Base-by-base conservation (phyloP, 140 eudicot species). In the Erigeron philadelphicus region DNA sequence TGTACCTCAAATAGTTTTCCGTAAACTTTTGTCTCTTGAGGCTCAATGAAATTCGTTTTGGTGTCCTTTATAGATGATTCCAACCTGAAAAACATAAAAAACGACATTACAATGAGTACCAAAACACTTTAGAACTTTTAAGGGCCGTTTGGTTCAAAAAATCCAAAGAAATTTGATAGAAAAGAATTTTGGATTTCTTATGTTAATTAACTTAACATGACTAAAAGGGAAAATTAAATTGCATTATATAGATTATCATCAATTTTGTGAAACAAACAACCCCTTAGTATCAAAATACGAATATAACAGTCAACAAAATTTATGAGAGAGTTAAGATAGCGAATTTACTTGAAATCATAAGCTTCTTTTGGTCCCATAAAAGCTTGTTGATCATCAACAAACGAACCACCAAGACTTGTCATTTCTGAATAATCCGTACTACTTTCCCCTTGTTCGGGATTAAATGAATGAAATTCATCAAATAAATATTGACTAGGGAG, bases 321-420 rank as follows among this genome's bases (percentile, higher is more conserved):
- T 23, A 21, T 35, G 1, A 25, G 43, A 42, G 42, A 13, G 64
- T 25, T 23, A 6, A 49, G 38, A 6, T 49, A 5, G 8, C n/a
- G 21, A 17, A 61, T 31, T 15, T 75, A 79, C 87, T 82, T 79
- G 21, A 76, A 46, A 56, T 71, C 81, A 8, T 41, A 49, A 50
- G 73, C 56, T 40, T 78, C 86, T 45, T 71, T 75, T 3, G 79
- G n/a, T 42, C 74, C 81, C 38, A 31, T 31, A 31, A 31, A 31
- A 31, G 38, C 62, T 50, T 57, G 87, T 12, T 74, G 73, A 53
- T 76, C 81, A 67, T 77, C 81, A 13, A 23, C 69, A 71, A 77
- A 15, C 44, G 62, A 23, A 2, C 25, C 61, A 11, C 23, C 55
- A 45, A 1, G 2, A 45, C 49, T 45, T 15, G 66, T 54, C 17